phyloP scores from a whole-genome alignment of 2,329 filamentous ascomycete species.

The Cordyceps cateniannulata region DNA sequence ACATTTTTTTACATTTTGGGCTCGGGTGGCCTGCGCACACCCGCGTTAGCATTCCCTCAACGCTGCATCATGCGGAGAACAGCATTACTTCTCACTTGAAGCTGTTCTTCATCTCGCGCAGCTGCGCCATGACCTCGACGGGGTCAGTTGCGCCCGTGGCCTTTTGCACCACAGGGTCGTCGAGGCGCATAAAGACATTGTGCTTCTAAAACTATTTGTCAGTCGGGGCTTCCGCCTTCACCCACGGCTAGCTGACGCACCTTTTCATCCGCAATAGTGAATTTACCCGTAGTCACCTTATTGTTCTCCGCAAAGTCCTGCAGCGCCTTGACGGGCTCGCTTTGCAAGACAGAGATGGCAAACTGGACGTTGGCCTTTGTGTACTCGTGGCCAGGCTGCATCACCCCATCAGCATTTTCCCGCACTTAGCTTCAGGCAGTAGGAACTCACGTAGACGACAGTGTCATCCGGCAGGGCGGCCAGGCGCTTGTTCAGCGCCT shows the following conservation, averaged over 20 bases:
- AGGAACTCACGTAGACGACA: conserved; percentile 67
- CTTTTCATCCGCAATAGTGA: conserved; percentile 97
- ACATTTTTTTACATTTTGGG: conserved; percentile 16
- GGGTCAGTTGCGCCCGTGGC: conserved; percentile 75
- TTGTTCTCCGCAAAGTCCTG: conserved; percentile 71
- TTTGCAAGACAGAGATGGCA: conserved; percentile 66
- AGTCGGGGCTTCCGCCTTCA: not conserved
- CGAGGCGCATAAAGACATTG: conserved; percentile 92
- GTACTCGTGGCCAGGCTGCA: conserved; percentile 88
- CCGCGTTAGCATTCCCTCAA: not conserved
- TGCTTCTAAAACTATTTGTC: conserved; percentile 53
- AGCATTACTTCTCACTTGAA: conserved; percentile 47
- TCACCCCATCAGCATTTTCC: not conserved
- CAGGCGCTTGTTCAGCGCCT: conserved; percentile 80
- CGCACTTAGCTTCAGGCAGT: not conserved
- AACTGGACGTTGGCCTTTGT: conserved; percentile 97
- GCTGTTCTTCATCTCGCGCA: conserved; percentile 88
- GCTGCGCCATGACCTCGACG: conserved; percentile 74
- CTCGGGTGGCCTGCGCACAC: conserved; percentile 20
- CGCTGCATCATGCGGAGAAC: not conserved
- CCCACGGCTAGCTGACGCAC: conserved; percentile 32
- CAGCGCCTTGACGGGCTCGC: conserved; percentile 69
- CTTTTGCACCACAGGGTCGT: conserved; percentile 80
- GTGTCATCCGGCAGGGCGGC: conserved; percentile 81
- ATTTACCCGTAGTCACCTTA: conserved; percentile 85